Evolutionary conservation across 2,329 filamentous ascomycete species (phyloP).

Genomic region (Arthroderma uncinatum): DNA sequence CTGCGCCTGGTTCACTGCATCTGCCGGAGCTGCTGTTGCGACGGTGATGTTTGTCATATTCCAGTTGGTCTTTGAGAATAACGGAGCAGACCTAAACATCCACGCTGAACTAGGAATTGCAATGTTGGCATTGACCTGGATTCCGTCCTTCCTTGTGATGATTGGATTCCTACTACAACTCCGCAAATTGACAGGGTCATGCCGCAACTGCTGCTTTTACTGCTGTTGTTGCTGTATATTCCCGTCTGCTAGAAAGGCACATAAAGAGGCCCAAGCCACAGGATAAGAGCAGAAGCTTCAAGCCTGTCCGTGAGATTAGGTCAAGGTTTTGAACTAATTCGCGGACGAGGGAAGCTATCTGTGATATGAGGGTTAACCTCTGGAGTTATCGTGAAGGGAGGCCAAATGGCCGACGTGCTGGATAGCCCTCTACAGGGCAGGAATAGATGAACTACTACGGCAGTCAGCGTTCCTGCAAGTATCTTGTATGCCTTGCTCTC

Average conservation of each 20-base stretch:
- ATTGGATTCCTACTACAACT: conserved; percentile 63
- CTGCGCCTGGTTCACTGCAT: conserved; percentile 54
- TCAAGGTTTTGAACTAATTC: too few relatives aligned
- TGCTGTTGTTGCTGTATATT: neutral
- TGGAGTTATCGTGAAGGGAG: too few relatives aligned
- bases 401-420: too few relatives aligned
- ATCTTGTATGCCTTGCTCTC: too few relatives aligned
- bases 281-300: too few relatives aligned
- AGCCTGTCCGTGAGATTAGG: too few relatives aligned
- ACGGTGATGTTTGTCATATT: conserved; percentile 79
- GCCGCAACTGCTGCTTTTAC: conserved; percentile 1
- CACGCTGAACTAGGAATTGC: conserved; percentile 54
- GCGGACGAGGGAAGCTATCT: too few relatives aligned
- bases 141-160: conserved; percentile 55
- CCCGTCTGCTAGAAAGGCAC: neutral
- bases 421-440: too few relatives aligned
- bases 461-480: too few relatives aligned
- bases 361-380: too few relatives aligned
- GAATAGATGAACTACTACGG: too few relatives aligned
- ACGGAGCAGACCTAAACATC: conserved; percentile 65
- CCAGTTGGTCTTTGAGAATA: conserved; percentile 58
- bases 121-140: conserved; percentile 88
- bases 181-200: conserved; percentile 26
- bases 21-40: conserved; percentile 60
- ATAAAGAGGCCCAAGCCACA: neutral